Evolutionary conservation across 2,329 filamentous ascomycete species (phyloP).

Genomic region (Dendryphion nanum): DNA sequence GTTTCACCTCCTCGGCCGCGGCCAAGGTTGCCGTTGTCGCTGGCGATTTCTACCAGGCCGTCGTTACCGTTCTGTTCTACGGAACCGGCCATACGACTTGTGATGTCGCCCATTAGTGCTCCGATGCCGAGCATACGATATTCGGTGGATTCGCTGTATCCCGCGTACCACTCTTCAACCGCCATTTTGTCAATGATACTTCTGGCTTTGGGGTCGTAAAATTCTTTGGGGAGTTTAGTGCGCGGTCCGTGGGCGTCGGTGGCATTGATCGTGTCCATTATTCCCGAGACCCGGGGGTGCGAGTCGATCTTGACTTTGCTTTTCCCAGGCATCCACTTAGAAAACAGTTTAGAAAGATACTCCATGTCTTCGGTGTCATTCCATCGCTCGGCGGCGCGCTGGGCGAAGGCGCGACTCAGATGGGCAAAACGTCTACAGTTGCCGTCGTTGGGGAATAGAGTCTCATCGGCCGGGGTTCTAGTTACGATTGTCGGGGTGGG

Average conservation of each 20-base stretch:
- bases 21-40: conserved; percentile 31
- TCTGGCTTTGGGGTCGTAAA: conserved; percentile 75
- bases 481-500: conserved; percentile 46
- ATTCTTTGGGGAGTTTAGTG: conserved; percentile 77
- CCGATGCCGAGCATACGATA: conserved; percentile 91
- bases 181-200: conserved; percentile 70
- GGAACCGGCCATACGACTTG: conserved; percentile 49
- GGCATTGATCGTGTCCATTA: conserved; percentile 92
- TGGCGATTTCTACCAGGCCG: conserved; percentile 42
- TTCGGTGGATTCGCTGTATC: conserved; percentile 79
- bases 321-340: conserved; percentile 80
- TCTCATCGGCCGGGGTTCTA: conserved; percentile 47
- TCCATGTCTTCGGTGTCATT: conserved; percentile 72
- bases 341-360: conserved; percentile 73
- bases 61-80: conserved; percentile 35
- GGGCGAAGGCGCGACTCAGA: conserved; percentile 48
- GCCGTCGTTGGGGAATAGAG: conserved; percentile 51
- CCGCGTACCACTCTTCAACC: conserved; percentile 90
- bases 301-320: conserved; percentile 75
- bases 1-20: conserved; percentile 49
- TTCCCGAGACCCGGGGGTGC: conserved; percentile 78
- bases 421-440: conserved; percentile 50
- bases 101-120: conserved; percentile 77
- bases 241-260: conserved; percentile 79
- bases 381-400: conserved; percentile 48